A percentile compares a stretch with the other conserved stretches of the same genome.
These are phyloP conservation scores for Rubia balearica DNA, from an alignment of 305 asterid genomes.

Conservation along the genomic window DNA sequence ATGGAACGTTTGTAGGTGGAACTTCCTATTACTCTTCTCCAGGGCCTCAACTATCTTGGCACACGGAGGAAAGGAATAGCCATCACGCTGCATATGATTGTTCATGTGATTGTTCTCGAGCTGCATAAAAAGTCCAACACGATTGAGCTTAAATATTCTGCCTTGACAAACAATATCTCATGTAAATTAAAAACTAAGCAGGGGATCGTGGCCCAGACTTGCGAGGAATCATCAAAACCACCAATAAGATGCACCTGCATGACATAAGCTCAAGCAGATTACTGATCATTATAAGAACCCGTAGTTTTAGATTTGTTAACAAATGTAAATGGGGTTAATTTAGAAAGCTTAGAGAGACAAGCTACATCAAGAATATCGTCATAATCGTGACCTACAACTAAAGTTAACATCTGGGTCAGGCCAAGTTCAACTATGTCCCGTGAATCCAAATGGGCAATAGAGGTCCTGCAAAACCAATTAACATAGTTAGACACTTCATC, in stretches of 20 bases:
- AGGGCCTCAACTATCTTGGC: constrained; percentile 61
- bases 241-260: constrained; percentile 92
- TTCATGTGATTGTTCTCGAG: constrained; percentile 23
- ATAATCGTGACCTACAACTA: constrained; percentile 43
- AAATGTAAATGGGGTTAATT: constrained; percentile 16
- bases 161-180: constrained; percentile 18
- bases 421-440: constrained; percentile 64
- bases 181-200: constrained; percentile 24
- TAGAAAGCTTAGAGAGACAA: constrained; percentile 15
- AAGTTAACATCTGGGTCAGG: constrained; percentile 70
- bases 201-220: constrained; percentile 44
- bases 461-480: constrained; percentile 45
- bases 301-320: constrained; percentile 15
- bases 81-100: constrained; percentile 28
- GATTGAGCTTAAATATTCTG: constrained; percentile 16
- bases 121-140: constrained; percentile 46
- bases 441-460: constrained; percentile 88
- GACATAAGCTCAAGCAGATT: constrained; percentile 14
- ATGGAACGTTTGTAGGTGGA: constrained; percentile 69
- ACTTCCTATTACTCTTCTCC: constrained; percentile 45
- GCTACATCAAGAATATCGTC: constrained; percentile 62
- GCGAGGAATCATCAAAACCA: constrained; percentile 64
- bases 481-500: constrained; percentile 7
- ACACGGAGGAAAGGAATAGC: constrained; percentile 77
- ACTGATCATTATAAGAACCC: background rate